Evolutionary conservation across 768 basidiomycete genomes (phyloP).

Genomic region (Paxillus rubicundulus): DNA sequence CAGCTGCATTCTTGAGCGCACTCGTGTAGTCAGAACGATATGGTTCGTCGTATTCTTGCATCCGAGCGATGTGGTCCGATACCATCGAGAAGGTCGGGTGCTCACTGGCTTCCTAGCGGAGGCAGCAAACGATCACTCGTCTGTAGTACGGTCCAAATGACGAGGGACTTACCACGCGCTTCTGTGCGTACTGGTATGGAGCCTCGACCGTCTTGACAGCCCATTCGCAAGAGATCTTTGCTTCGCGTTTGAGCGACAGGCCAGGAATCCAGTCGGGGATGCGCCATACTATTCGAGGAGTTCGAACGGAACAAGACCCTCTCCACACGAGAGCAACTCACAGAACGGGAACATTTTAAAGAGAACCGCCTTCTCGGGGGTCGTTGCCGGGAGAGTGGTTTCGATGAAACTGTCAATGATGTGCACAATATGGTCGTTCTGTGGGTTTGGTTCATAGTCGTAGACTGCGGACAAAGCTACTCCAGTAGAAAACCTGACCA

Average conservation of each 20-base stretch:
- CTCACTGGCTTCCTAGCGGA: no score
- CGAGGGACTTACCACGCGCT: conserved; percentile 7
- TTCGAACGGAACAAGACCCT: background rate
- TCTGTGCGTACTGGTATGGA: conserved; percentile 14
- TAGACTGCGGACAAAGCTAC: conserved; percentile 20
- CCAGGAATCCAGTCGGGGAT: conserved; percentile 28
- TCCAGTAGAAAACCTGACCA: conserved; percentile 28
- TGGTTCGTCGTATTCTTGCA: conserved; percentile 7
- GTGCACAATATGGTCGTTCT: conserved; percentile 10
- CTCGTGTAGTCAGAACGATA: conserved; percentile 8
- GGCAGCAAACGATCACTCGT: no score
- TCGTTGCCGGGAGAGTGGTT: background rate
- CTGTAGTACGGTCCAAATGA: no score
- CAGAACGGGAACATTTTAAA: conserved; percentile 11
- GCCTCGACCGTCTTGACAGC: conserved; percentile 10
- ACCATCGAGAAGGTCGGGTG: conserved; percentile 6
- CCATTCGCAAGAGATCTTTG: conserved; percentile 9
- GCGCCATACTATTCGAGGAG: conserved; percentile 17
- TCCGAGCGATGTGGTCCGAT: conserved; percentile 9
- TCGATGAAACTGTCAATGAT: background rate
- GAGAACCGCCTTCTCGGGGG: no score
- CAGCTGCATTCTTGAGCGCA: conserved; percentile 13
- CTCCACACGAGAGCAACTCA: background rate
- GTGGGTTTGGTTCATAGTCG: conserved; percentile 13
- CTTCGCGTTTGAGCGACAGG: conserved; percentile 12